These are phyloP conservation scores for Xylaria telfairii DNA, from an alignment of 495 filamentous ascomycete species.

Conservation along the genomic window DNA sequence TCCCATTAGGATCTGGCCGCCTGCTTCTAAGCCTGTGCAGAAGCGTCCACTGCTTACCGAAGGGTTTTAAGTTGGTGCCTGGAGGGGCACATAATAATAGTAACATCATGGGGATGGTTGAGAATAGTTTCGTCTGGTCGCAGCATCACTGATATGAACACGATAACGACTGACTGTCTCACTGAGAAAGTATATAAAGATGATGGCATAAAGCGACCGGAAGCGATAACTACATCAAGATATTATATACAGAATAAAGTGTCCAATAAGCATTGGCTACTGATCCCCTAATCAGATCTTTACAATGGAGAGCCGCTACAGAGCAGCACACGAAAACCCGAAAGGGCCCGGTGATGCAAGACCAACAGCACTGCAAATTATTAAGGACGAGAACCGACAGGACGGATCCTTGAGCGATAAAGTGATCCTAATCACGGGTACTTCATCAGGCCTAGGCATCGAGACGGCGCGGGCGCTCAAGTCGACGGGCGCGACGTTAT, in stretches of 20 bases:
- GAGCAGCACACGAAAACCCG: conserved; percentile 22
- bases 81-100: background rate
- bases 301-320: conserved; percentile 16
- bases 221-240: conserved; percentile 1
- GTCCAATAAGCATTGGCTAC: background rate
- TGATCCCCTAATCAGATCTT: background rate
- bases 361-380: conserved; percentile 53
- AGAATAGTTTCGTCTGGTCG: background rate
- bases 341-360: conserved; percentile 55
- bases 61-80: background rate
- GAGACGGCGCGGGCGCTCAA: conserved; percentile 57
- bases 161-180: background rate
- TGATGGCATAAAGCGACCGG: background rate
- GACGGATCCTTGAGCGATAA: conserved; percentile 49
- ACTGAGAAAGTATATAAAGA: conserved; percentile 1
- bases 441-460: conserved; percentile 58
- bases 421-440: conserved; percentile 59
- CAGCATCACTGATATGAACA: background rate
- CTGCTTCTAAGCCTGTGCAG: background rate
- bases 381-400: conserved; percentile 51
- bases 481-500: conserved; percentile 55
- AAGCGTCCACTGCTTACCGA: background rate
- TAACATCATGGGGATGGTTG: background rate
- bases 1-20: background rate
- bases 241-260: background rate